phyloP scores from a whole-genome alignment of 192 early-diverging fungal species.

The Gryganskiella cystojenkinii region DNA sequence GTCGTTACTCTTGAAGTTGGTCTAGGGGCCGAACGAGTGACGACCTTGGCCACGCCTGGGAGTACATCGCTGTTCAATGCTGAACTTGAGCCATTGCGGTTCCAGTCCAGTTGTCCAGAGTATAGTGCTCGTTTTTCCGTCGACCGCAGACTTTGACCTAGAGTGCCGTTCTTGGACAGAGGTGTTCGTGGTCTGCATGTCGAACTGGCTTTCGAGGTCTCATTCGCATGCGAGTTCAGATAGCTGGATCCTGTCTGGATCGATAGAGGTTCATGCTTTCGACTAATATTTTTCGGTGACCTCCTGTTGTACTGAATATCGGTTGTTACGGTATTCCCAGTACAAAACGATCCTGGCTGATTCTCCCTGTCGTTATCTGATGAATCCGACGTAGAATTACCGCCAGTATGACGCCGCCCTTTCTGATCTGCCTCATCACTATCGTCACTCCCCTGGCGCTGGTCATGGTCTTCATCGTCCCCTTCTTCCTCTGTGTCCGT shows the following conservation, averaged over 20 bases:
- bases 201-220: too few relatives aligned
- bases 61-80: conserved; percentile 9
- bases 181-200: neutral
- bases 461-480: too few relatives aligned
- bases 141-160: neutral
- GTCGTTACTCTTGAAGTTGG: neutral
- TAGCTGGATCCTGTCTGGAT: neutral
- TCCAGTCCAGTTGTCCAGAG: conserved; percentile 9
- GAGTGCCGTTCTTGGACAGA: conserved; percentile 8
- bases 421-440: too few relatives aligned
- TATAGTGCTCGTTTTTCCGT: neutral
- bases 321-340: too few relatives aligned
- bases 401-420: too few relatives aligned
- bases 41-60: conserved; percentile 12
- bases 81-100: conserved; percentile 32
- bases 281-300: too few relatives aligned
- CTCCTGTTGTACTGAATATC: too few relatives aligned
- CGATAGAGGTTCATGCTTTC: neutral
- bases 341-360: too few relatives aligned
- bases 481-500: too few relatives aligned
- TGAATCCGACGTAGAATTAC: too few relatives aligned
- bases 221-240: conserved; percentile 1
- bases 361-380: too few relatives aligned
- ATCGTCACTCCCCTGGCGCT: too few relatives aligned
- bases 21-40: neutral